These are phyloP conservation scores for Paramecium primaurelia DNA, from an alignment of 73 alveolate genomes.

Conservation along the genomic window DNA sequence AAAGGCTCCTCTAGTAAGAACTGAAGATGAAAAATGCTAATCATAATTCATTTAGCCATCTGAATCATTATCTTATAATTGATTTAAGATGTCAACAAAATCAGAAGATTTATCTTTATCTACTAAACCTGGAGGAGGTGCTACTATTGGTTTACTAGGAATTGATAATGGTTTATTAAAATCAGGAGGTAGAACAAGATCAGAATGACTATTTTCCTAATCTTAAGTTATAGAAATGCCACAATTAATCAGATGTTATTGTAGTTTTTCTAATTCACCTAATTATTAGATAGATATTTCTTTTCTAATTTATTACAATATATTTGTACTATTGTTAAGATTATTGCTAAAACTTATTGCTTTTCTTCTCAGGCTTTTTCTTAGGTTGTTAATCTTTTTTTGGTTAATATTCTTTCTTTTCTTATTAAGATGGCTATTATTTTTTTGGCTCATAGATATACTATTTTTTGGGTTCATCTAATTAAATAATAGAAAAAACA, in stretches of 20 bases:
- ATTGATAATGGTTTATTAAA: neutral
- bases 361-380: neutral
- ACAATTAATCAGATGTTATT: neutral
- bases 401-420: neutral
- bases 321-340: neutral
- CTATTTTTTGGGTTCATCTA: neutral
- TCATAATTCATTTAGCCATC: conserved; percentile 13
- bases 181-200: neutral
- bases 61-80: neutral
- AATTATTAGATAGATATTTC: neutral
- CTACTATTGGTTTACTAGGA: neutral
- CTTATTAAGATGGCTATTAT: neutral
- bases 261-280: neutral
- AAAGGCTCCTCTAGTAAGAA: neutral
- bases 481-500: neutral
- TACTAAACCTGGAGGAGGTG: conserved; percentile 1
- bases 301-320: neutral
- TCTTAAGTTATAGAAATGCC: neutral
- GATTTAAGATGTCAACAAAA: neutral
- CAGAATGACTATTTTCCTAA: neutral
- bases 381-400: neutral
- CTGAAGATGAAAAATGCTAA: neutral
- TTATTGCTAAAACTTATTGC: neutral
- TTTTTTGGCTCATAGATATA: neutral
- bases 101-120: conserved; percentile 11